Percentiles rank a stretch among this genome's conserved stretches.
phyloP scores from a whole-genome alignment of 306 rosid genomes.

The Vicia villosa region DNA sequence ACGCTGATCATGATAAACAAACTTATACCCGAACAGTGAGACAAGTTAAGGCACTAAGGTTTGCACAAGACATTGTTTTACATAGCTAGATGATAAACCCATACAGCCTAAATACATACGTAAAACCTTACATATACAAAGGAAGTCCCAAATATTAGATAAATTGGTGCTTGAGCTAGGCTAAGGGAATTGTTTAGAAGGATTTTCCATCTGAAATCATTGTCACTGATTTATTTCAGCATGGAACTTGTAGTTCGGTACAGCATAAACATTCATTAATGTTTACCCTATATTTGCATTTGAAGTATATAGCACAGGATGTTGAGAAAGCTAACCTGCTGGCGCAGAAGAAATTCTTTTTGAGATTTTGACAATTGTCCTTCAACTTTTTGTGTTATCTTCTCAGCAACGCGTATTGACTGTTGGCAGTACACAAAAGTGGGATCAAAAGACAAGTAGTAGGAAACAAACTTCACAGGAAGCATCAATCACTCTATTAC shows the following conservation, averaged over 20 bases:
- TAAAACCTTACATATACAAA: conserved; percentile 11
- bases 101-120: conserved; percentile 21
- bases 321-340: conserved; percentile 68
- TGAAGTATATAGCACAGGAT: conserved; percentile 28
- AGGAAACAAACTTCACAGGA: conserved; percentile 32
- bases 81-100: conserved; percentile 15
- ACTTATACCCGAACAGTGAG: conserved; percentile 18
- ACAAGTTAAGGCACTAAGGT: conserved; percentile 31
- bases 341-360: conserved; percentile 96
- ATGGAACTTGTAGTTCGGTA: conserved; percentile 23
- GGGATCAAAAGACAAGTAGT: conserved; percentile 36
- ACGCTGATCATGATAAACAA: conserved; percentile 9
- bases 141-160: conserved; percentile 10
- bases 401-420: conserved; percentile 99
- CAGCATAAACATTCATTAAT: conserved; percentile 13
- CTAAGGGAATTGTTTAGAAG: conserved; percentile 26
- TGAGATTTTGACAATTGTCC: conserved; percentile 98
- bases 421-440: conserved; percentile 48
- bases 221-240: conserved; percentile 1
- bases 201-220: conserved; percentile 32
- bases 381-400: conserved; percentile 98
- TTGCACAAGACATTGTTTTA: conserved; percentile 27
- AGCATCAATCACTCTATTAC: conserved; percentile 28
- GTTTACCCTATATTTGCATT: conserved; percentile 16
- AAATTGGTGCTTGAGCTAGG: conserved; percentile 17